Conservation (phyloP, 495 filamentous ascomycete species). For the Talaromyces liani region DNA sequence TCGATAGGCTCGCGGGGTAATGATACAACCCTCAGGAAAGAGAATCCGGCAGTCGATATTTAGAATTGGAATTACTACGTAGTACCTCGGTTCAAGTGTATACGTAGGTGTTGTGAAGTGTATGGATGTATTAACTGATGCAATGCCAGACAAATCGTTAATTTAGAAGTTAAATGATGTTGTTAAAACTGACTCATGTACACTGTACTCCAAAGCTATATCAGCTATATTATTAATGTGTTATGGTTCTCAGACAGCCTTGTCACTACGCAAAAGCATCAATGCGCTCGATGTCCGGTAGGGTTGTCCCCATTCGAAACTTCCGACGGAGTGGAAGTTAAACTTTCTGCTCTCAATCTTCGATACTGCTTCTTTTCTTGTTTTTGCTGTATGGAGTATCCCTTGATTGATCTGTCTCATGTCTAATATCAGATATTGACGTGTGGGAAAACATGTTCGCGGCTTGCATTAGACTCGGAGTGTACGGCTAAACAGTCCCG, state of each 20-base stretch:
- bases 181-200: too few relatives aligned
- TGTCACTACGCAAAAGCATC: neutral
- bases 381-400: neutral
- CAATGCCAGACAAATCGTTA: too few relatives aligned
- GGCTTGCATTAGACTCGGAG: neutral
- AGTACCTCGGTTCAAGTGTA: too few relatives aligned
- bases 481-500: neutral
- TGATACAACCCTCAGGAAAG: neutral
- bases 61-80: too few relatives aligned
- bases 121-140: too few relatives aligned
- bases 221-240: neutral
- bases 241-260: neutral
- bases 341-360: neutral
- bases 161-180: too few relatives aligned
- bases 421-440: neutral
- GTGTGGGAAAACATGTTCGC: neutral
- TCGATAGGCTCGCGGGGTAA: neutral
- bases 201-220: neutral
- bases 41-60: neutral
- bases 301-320: neutral
- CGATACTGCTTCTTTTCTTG: neutral
- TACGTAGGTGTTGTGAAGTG: too few relatives aligned
- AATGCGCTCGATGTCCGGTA: neutral
- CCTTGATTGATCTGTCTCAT: neutral
- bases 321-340: neutral